These are phyloP conservation scores for Isabelozyma gotoi DNA, from an alignment of 805 yeast genomes.

Conservation along the genomic window DNA sequence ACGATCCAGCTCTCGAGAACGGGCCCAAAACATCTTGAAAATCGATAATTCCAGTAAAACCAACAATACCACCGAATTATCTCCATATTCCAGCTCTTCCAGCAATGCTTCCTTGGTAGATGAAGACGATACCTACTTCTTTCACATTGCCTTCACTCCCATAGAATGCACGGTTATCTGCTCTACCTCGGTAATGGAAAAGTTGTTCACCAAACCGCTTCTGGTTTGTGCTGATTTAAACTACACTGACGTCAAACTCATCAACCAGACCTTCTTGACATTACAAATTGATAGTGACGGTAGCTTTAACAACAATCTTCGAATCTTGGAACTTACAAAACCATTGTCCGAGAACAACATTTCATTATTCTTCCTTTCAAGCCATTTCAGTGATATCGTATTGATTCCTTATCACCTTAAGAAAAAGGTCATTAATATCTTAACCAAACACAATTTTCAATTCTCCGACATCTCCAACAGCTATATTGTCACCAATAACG, in stretches of 20 bases:
- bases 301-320: constrained; percentile 45
- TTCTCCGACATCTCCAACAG: constrained; percentile 47
- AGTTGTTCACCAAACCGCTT: constrained; percentile 41
- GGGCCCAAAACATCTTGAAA: constrained; percentile 5
- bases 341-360: constrained; percentile 59
- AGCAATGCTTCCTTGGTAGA: constrained; percentile 1
- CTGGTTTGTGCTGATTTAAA: constrained; percentile 26
- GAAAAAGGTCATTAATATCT: constrained; percentile 44
- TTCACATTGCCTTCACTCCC: constrained; percentile 63
- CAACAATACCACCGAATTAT: background rate
- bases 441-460: constrained; percentile 42
- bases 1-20: background rate
- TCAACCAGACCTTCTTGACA: constrained; percentile 47
- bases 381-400: constrained; percentile 64
- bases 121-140: constrained; percentile 45
- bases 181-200: constrained; percentile 35
- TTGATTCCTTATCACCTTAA: constrained; percentile 51
- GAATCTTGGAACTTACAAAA: constrained; percentile 55
- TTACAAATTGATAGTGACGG: constrained; percentile 65
- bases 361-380: constrained; percentile 59
- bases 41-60: constrained; percentile 31
- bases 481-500: constrained; percentile 23
- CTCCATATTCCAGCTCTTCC: constrained; percentile 5
- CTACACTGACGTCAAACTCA: constrained; percentile 36
- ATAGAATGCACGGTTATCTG: constrained; percentile 63